phyloP scores from a whole-genome alignment of 2,329 filamentous ascomycete genomes.

The Alternaria triticina region DNA sequence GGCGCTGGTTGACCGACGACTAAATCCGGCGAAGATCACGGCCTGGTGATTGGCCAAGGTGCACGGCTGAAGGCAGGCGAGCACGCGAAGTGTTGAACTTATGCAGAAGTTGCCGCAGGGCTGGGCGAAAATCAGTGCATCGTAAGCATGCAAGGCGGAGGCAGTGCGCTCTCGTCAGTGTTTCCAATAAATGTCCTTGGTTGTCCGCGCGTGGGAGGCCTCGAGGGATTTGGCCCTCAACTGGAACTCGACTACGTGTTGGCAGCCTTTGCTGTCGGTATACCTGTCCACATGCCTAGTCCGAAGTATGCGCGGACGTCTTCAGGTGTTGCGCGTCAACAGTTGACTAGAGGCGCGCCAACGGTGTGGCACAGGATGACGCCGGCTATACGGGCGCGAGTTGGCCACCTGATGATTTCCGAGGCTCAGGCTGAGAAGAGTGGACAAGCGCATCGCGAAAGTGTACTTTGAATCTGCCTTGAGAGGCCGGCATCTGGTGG shows the following conservation, averaged over 20 bases:
- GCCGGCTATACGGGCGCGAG: slow-evolving; percentile 20
- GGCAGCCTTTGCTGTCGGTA: not conserved
- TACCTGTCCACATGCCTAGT: not conserved
- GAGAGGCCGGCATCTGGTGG: slow-evolving; percentile 1
- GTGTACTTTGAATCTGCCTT: slow-evolving; percentile 7
- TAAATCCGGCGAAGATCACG: slow-evolving; percentile 23
- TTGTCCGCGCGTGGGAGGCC: not conserved
- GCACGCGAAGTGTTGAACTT: slow-evolving; percentile 21
- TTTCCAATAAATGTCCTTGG: not conserved
- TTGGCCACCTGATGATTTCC: slow-evolving; percentile 21
- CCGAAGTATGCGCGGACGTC: not conserved
- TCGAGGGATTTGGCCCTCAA: not conserved
- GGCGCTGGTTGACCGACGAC: slow-evolving; percentile 33
- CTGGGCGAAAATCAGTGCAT: slow-evolving; percentile 19
- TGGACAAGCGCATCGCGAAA: not conserved
- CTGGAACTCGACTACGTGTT: not conserved
- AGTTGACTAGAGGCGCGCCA: slow-evolving; percentile 12
- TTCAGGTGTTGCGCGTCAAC: slow-evolving; percentile 7
- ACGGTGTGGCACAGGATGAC: slow-evolving; percentile 19
- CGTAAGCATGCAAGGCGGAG: slow-evolving; percentile 8
- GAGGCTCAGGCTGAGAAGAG: slow-evolving; percentile 20
- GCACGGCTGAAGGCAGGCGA: slow-evolving; percentile 17
- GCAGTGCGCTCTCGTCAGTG: slow-evolving; percentile 14
- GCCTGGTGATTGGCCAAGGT: slow-evolving; percentile 25
- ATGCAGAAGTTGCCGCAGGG: slow-evolving; percentile 20